Evolutionary conservation across 768 basidiomycete species (phyloP).

Genomic region (Lactarius sp.): DNA sequence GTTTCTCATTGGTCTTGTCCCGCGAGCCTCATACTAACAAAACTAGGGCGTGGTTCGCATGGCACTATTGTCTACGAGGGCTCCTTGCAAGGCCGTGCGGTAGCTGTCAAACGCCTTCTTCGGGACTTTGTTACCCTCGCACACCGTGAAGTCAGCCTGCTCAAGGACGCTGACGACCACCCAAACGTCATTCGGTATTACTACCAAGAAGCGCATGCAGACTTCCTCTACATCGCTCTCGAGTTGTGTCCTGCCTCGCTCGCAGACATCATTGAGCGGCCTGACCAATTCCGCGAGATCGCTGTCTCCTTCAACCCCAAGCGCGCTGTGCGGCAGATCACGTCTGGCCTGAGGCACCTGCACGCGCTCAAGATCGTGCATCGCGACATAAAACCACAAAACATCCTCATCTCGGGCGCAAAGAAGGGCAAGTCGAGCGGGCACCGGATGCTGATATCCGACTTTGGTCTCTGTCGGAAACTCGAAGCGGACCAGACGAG

Average conservation of each 20-base stretch:
- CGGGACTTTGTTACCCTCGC: conserved; percentile 95
- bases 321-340: conserved; percentile 80
- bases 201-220: conserved; percentile 89
- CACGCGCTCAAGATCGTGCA: conserved; percentile 96
- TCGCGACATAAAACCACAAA: conserved; percentile 97
- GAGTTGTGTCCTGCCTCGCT: conserved; percentile 91
- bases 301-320: conserved; percentile 78
- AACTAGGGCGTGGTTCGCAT: conserved; percentile 88
- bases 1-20: conserved; percentile 25
- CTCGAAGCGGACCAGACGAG: conserved; percentile 95
- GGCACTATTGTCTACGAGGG: conserved; percentile 95
- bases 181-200: conserved; percentile 98
- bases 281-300: conserved; percentile 75
- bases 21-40: conserved; percentile 10
- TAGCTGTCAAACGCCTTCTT: conserved; percentile 96
- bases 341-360: conserved; percentile 82
- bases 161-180: conserved; percentile 97
- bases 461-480: conserved; percentile 96
- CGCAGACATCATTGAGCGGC: conserved; percentile 79
- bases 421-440: conserved; percentile 48
- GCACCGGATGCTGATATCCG: conserved; percentile 87
- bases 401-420: conserved; percentile 80
- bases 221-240: conserved; percentile 96
- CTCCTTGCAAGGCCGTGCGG: conserved; percentile 92
- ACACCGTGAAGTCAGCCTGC: conserved; percentile 84